Conservation (phyloP, 2,329 filamentous ascomycete species). For the Neofusicoccum umdonicola region DNA sequence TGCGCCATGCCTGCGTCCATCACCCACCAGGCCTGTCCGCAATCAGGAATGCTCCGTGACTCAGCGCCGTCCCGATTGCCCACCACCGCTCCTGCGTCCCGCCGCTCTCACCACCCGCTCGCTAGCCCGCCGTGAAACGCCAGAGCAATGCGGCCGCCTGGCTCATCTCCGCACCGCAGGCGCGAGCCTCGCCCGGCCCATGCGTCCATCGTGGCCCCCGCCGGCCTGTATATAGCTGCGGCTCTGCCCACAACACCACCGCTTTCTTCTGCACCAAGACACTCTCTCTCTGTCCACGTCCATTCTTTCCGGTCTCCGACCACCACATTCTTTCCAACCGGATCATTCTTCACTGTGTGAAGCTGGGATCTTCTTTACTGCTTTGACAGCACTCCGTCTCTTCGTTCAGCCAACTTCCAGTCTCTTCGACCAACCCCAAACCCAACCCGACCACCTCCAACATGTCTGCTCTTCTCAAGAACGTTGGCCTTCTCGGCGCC, state of each 20-base stretch:
- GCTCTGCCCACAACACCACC: not conserved
- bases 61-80: not conserved
- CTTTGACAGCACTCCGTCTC: conserved; percentile 16
- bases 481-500: conserved; percentile 29
- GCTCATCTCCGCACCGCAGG: not conserved
- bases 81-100: not conserved
- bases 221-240: conserved; percentile 1
- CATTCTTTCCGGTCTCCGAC: conserved; percentile 18
- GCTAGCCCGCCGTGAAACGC: conserved; percentile 5
- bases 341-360: conserved; percentile 18
- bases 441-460: conserved; percentile 14
- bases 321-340: conserved; percentile 14
- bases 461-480: conserved; percentile 33
- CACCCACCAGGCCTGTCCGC: not conserved
- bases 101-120: conserved; percentile 7
- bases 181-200: not conserved
- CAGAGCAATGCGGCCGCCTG: not conserved
- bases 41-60: not conserved
- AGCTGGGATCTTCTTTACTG: conserved; percentile 17
- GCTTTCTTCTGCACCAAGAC: conserved; percentile 15
- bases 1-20: conserved; percentile 14
- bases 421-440: conserved; percentile 17
- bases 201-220: not conserved
- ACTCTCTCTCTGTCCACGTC: conserved; percentile 12
- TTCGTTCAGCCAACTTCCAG: conserved; percentile 18